Evolutionary conservation across 345 rosid genomes (phyloP).

Genomic region (Euphorbia lathyris): DNA sequence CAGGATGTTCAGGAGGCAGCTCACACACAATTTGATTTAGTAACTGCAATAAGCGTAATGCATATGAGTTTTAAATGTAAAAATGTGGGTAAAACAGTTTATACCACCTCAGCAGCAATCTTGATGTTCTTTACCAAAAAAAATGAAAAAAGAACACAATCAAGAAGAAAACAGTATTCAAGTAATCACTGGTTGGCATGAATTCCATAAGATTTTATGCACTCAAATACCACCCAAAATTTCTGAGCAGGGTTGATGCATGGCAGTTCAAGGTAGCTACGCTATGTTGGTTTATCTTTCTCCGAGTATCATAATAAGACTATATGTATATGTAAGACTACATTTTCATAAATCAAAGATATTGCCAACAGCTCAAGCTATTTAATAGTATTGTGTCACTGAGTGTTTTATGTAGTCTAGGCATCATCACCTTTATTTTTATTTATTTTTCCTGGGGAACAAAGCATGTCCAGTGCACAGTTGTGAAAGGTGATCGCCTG

Average conservation of each 20-base stretch:
- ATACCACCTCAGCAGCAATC: neutral
- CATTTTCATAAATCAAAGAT: neutral
- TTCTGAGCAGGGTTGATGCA: neutral
- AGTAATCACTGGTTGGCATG: neutral
- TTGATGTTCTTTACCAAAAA: neutral
- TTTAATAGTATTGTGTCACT: neutral
- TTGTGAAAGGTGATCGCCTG: too few species aligned
- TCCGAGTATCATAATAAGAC: neutral
- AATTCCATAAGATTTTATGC: neutral
- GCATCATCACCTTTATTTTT: neutral
- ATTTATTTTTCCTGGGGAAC: neutral
- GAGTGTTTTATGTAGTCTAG: neutral
- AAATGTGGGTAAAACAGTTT: neutral
- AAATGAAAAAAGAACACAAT: neutral
- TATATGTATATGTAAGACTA: neutral
- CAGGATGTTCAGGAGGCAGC: slow-evolving; percentile 64
- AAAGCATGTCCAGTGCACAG: neutral
- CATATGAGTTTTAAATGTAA: neutral
- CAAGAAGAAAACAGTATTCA: neutral
- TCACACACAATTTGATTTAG: slow-evolving; percentile 66
- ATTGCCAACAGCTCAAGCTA: neutral
- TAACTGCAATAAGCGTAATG: slow-evolving; percentile 39
- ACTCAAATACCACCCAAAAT: neutral
- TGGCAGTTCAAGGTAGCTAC: neutral
- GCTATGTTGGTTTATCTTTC: neutral